Base-by-base conservation (phyloP, 2,329 filamentous ascomycete species). In the Fonsecaea nubica region DNA sequence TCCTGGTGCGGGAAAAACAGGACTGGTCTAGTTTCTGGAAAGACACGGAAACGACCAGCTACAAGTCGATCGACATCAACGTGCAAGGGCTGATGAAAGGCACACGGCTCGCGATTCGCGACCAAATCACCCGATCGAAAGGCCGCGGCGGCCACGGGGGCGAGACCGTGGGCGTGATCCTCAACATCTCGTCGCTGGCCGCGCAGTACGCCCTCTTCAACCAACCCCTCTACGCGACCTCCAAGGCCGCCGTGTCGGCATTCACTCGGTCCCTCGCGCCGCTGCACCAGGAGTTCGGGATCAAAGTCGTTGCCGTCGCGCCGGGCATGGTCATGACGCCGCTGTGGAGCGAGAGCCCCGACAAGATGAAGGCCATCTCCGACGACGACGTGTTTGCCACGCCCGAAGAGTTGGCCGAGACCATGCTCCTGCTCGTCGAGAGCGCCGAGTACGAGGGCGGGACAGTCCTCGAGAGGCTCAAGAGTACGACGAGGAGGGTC, bases 291-390 rank as follows among this genome's bases (percentile, higher is more conserved):
- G 73, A 72, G 1, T 70, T 84, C 30, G 84, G 83, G 0, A 85
- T 89, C 61, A 76, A 85, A 0, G 85, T 88, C 12, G 87, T 85
- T 25, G 86, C 83, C 4, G 86, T 89, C 2, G 86, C 86, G 8
- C 86, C 86, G 0, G 86, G 86, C 0, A 75, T 87, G 1, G 86
- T 88, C 70, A 85, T 83, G 66, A 89, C 86, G 13, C 86, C 86
- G 6, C 76, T 89, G 3, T 89, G 86, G 86, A 85, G 82, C 0
- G 85, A 88, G 2, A 81, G 87, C 69, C 84, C 85, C 0, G 86
- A 88, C 74, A 89, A 88, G 73, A 59, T 87, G 72, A 77, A 77
- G 64, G 82, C 84, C 69, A 66, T 88, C 1, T 79, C 83, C 38
- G 77, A 80, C 30, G 74, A 71, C 8, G 86, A 87, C 72, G 79